A percentile compares a stretch with the other conserved stretches of the same genome.
Conservation (phyloP, 331 rosid species). For the Ulmus americana region DNA sequence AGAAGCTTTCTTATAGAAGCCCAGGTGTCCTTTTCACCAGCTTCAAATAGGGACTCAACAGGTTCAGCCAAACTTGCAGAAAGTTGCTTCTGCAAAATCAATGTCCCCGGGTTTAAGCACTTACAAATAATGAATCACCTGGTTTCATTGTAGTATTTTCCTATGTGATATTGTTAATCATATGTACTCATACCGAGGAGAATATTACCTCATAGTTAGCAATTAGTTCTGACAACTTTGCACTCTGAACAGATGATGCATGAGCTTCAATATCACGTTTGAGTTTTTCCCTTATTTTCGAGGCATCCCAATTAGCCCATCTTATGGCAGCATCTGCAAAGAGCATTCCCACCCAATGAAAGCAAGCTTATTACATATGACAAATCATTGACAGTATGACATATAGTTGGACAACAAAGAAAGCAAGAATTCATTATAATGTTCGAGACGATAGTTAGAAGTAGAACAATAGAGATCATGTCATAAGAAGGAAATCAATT, state of each 20-base stretch:
- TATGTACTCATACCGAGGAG: slow-evolving; percentile 12
- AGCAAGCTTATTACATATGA: not conserved
- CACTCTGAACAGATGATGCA: slow-evolving; percentile 46
- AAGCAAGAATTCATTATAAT: not conserved
- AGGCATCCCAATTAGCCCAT: slow-evolving; percentile 66
- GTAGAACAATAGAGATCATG: not conserved
- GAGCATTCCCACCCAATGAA: slow-evolving; percentile 6
- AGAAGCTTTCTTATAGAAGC: slow-evolving; percentile 61
- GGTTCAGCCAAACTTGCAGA: slow-evolving; percentile 54
- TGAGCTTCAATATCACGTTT: slow-evolving; percentile 61
- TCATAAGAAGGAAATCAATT: not conserved
- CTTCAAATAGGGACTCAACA: slow-evolving; percentile 62
- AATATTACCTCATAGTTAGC: slow-evolving; percentile 51
- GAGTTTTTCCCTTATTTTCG: slow-evolving; percentile 60
- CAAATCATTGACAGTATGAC: not conserved
- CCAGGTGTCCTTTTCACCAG: slow-evolving; percentile 71
- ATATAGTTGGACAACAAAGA: no score
- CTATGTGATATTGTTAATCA: not conserved
- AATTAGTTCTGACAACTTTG: slow-evolving; percentile 45
- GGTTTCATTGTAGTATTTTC: not conserved
- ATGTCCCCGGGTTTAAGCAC: not conserved
- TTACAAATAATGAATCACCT: not conserved
- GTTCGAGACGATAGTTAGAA: not conserved
- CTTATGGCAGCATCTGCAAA: slow-evolving; percentile 55
- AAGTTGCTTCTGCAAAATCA: slow-evolving; percentile 50